Evolutionary conservation across 768 basidiomycete genomes (phyloP).

Genomic region (Kwoniella botswanensis): DNA sequence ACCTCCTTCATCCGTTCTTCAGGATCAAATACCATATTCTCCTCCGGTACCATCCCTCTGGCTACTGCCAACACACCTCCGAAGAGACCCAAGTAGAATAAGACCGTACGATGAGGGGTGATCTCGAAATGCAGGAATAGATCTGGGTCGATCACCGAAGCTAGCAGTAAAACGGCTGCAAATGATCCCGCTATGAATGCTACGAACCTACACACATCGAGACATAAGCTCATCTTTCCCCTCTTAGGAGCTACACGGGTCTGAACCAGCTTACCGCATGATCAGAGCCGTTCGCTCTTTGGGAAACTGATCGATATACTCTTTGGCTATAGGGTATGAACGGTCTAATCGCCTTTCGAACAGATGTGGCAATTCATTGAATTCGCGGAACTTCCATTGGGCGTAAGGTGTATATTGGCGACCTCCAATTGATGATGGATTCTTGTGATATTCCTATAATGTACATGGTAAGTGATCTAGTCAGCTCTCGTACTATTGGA

Average conservation of each 20-base stretch:
- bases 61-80: constrained; percentile 86
- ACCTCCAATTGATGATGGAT: constrained; percentile 91
- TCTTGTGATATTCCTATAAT: constrained; percentile 93
- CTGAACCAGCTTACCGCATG: constrained; percentile 70
- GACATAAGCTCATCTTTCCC: no score
- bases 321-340: constrained; percentile 85
- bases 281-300: constrained; percentile 88
- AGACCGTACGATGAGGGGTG: constrained; percentile 84
- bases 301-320: constrained; percentile 97
- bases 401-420: constrained; percentile 93
- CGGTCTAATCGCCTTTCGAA: constrained; percentile 84
- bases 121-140: constrained; percentile 93
- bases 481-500: not conserved
- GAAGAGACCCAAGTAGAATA: constrained; percentile 91
- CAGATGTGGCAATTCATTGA: constrained; percentile 94
- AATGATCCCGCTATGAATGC: constrained; percentile 97
- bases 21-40: constrained; percentile 90
- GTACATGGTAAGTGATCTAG: not conserved
- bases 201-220: constrained; percentile 70
- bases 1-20: constrained; percentile 91
- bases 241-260: no score
- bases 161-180: constrained; percentile 89
- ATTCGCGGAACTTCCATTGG: constrained; percentile 98
- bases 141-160: constrained; percentile 91
- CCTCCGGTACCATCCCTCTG: constrained; percentile 93